Evolutionary conservation across 2,329 filamentous ascomycete genomes (phyloP), one percentile per base, ranked within the genome.

Genomic region (Trichophyton schoenleinii): DNA sequence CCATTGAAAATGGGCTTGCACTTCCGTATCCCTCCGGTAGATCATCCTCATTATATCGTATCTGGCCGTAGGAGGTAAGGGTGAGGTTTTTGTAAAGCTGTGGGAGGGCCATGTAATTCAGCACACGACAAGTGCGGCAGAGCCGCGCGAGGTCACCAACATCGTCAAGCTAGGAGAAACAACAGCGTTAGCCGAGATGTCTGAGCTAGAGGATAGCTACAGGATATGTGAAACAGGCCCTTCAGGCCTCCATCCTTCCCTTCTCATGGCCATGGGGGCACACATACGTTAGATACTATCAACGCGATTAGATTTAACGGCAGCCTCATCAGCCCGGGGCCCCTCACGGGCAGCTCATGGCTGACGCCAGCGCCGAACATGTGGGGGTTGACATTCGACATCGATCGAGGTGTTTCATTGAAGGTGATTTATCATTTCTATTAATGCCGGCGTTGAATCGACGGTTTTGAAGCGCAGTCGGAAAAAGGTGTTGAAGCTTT

Each of bases 101-200:
- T 20, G 83, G 83, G 2, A 85, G 73, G 38, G 81, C 77, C 81
- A 86, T 85, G 72, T 86, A 86, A 66, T 85, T 83, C 66, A 85
- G 77, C 46, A 86, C 77, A 13, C 82, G 78, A 64, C 81, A 84
- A 59, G 83, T 83, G 62, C 82, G 78, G 64, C 82, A 84, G 60
- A 84, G 70, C 63, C 81, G 77, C 36, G 82, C 81, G 28, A 86
- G 77, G 68, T 85, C 83, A 63, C 72, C 79, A 49, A 77, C 74
- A 73, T 84, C 76, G 64, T 85, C 80, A 57, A 86, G 72, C 81
- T 83, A 58, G 9, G 13, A 52, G 46, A n/a, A 31, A 36, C 5
- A 11, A 15, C 18, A 20, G 1, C 20, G 20, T 34, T 20, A 38
- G 31, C 52, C 11, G 34, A 3, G 3, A 13, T 0, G 13, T 13